Percentiles rank a stretch among this genome's conserved stretches.
Conservation (phyloP, 2,329 filamentous ascomycete genomes). For the Xylariaceae sp. region DNA sequence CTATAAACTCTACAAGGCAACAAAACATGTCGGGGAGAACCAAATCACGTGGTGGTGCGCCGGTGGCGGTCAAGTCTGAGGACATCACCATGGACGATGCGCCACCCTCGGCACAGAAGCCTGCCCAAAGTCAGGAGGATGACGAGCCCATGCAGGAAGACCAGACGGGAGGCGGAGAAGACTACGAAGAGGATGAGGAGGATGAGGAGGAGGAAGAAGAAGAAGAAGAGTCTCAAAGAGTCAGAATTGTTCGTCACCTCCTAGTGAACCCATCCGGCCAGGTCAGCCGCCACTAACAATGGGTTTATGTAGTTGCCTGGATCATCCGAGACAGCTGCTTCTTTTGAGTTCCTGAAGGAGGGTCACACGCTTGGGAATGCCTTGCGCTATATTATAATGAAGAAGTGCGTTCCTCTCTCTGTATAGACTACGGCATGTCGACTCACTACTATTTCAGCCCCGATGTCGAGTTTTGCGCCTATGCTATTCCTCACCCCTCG, state of each 20-base stretch:
- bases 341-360: slow-evolving; percentile 92
- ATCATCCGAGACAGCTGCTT: slow-evolving; percentile 83
- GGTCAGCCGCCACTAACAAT: slow-evolving; percentile 8
- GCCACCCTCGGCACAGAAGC: slow-evolving; percentile 35
- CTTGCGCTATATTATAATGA: slow-evolving; percentile 94
- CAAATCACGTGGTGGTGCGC: slow-evolving; percentile 17
- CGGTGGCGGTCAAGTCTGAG: slow-evolving; percentile 21
- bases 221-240: slow-evolving; percentile 58
- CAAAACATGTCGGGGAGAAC: slow-evolving; percentile 32
- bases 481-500: slow-evolving; percentile 95
- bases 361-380: slow-evolving; percentile 96
- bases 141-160: slow-evolving; percentile 39
- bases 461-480: slow-evolving; percentile 96
- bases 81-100: slow-evolving; percentile 37
- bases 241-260: slow-evolving; percentile 58
- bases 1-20: neutral
- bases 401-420: slow-evolving; percentile 70
- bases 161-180: slow-evolving; percentile 34
- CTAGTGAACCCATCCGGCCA: slow-evolving; percentile 13
- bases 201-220: slow-evolving; percentile 51
- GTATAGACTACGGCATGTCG: neutral
- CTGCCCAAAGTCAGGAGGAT: slow-evolving; percentile 52
- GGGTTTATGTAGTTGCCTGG: slow-evolving; percentile 69
- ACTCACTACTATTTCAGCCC: slow-evolving; percentile 72
- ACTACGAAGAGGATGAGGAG: slow-evolving; percentile 41